A percentile compares a stretch with the other conserved stretches of the same genome.
Evolutionary conservation across 2,329 filamentous ascomycete genomes (phyloP).

Genomic region (Metarhizium rileyi): DNA sequence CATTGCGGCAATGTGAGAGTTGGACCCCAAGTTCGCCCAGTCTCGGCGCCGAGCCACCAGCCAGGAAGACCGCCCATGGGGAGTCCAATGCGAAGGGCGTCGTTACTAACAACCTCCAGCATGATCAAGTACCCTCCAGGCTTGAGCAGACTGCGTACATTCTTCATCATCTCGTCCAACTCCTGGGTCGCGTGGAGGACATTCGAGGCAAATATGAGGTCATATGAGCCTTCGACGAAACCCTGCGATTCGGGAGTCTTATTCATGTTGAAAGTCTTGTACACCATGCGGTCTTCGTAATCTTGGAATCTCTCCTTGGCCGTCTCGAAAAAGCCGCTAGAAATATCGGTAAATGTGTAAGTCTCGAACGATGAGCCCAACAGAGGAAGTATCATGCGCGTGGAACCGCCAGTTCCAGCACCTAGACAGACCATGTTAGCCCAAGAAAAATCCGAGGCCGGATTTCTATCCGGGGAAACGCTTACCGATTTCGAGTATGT

Average conservation of each 20-base stretch:
- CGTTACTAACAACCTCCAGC: constrained; percentile 16
- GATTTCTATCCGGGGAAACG: too few relatives aligned
- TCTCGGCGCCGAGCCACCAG: too few relatives aligned
- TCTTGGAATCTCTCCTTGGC: constrained; percentile 20
- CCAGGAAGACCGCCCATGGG: too few relatives aligned
- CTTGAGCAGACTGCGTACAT: constrained; percentile 4
- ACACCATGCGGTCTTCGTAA: constrained; percentile 8
- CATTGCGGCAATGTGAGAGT: background rate
- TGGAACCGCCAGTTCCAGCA: constrained; percentile 33
- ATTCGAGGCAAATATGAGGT: constrained; percentile 27
- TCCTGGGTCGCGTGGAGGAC: constrained; percentile 27
- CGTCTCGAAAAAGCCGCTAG: constrained; percentile 27
- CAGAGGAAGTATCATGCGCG: constrained; percentile 21
- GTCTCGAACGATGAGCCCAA: constrained; percentile 18
- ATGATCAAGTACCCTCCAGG: constrained; percentile 5
- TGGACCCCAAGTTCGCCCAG: background rate
- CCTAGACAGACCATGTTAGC: too few relatives aligned
- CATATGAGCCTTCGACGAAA: constrained; percentile 20
- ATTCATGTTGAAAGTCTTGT: constrained; percentile 15
- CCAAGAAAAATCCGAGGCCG: too few relatives aligned
- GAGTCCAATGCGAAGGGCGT: background rate
- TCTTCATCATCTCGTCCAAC: constrained; percentile 13
- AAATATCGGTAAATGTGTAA: constrained; percentile 37
- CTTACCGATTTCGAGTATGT: constrained; percentile 30
- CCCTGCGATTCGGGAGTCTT: constrained; percentile 19